A percentile compares a stretch with the other conserved stretches of the same genome.
These are phyloP conservation scores for Globisporangium splendens DNA, from an alignment of 352 stramenopile genomes.

Conservation along the genomic window DNA sequence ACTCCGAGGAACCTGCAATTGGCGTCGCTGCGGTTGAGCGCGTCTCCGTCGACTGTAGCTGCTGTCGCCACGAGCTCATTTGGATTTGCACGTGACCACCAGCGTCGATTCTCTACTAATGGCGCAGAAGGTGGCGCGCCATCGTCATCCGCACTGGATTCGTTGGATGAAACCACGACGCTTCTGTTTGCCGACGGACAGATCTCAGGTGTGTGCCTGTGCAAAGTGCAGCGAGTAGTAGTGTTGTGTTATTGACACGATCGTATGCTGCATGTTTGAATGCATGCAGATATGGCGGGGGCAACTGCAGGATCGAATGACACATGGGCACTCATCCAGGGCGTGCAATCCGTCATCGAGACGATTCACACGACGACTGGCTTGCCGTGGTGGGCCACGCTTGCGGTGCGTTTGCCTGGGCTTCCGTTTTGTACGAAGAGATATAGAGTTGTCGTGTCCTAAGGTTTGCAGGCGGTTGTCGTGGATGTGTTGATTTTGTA, in stretches of 20 bases:
- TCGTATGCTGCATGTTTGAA: constrained; percentile 2
- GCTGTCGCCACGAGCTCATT: not conserved
- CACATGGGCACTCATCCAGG: constrained; percentile 49
- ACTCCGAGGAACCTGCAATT: too few species aligned
- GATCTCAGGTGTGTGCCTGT: constrained; percentile 25
- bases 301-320: constrained; percentile 22
- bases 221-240: too few species aligned
- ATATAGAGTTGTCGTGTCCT: constrained; percentile 8
- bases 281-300: constrained; percentile 23
- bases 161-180: constrained; percentile 27
- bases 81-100: constrained; percentile 18
- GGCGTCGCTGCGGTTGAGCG: not conserved
- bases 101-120: constrained; percentile 24
- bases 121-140: constrained; percentile 2
- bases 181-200: constrained; percentile 22
- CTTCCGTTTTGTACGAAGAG: too few species aligned
- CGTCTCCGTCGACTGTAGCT: too few species aligned
- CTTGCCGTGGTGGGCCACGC: constrained; percentile 74
- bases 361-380: constrained; percentile 59
- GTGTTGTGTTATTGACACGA: not conserved
- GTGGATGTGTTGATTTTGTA: constrained; percentile 6
- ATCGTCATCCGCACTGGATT: constrained; percentile 6
- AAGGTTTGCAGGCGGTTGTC: not conserved
- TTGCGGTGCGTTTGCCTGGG: constrained; percentile 27
- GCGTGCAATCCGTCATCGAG: constrained; percentile 56